Evolutionary conservation across 495 filamentous ascomycete genomes (phyloP), one percentile per base, ranked within the genome.

Genomic region (Terfezia boudieri): DNA sequence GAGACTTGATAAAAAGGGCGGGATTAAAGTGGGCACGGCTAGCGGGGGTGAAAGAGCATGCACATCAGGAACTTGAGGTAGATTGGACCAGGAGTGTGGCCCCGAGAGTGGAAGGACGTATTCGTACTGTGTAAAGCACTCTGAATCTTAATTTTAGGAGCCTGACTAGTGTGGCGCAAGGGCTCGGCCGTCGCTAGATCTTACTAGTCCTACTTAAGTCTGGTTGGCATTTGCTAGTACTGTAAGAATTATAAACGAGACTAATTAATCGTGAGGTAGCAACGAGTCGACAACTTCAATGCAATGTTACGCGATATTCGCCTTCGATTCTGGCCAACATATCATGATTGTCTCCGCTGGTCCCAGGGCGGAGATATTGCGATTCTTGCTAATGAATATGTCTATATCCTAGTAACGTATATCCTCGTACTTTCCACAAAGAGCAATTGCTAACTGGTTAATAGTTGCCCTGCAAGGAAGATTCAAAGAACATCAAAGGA

Each of bases 31-130:
- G 87, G 87, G 83, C 81, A 66, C 71, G 78, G 9, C 59, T 80
- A 38, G 78, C 81, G 0, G 76, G 79, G 0, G 68, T 90, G 22
- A 60, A 75, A 20, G 26, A 32, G 26, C 26, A 32, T 32, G 26
- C 26, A 32, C 60, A 68, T 56, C 67, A 74, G 16, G 80, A 81
- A 64, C 73, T 79, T 56, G 72, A 74, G 26, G 80, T 81, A 9
- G 69, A 77, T 49, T 93, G 86, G 86, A 89, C 87, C 4, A 77
- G 71, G 53, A 79, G 81, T 0, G 84, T 93, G 57, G 74, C 78
- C 22, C 86, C 86, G 20, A 74, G 70, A 52, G 55, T 90, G 1
- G 86, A 92, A 67, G 86, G 83, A 26, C 74, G 86, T 16, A 89
- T 92, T 53, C 4, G 14, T 14, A 46, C 17, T 46, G 41, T 46